Evolutionary conservation across 2,329 filamentous ascomycete genomes (phyloP), one percentile per base, ranked within the genome.

Genomic region (Hypoxylon sp.): DNA sequence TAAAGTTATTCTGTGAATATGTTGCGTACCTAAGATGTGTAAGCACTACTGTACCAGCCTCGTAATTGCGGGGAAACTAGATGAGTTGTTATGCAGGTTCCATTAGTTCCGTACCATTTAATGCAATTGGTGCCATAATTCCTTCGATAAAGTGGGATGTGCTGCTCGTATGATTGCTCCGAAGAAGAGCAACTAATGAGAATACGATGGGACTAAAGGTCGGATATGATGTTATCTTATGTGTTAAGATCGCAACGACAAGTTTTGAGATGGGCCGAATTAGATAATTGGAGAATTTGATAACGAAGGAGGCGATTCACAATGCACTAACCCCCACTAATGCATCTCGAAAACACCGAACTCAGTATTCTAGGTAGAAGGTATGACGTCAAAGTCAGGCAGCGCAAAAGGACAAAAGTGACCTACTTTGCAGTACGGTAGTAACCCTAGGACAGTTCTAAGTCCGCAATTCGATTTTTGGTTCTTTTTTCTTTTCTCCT

Each of bases 31-130:
- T 22, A 2, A 29, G 17, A 22, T 24, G 13, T 47, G 44, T 55
- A 62, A 66, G 65, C 61, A 58, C 61, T 58, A 66, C 44, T 54
- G 54, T 33, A 59, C 6, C n/a, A 48, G 63, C 42, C 60, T 71
- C 68, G 65, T 69, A 68, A 63, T 68, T 71, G 62, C 55, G 68
- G 68, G 54, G 68, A 66, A 58, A 39, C 59, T 63, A 55, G 61
- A 59, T 67, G 61, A 61, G 65, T 62, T 59, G 64, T 70, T 48
- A 71, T 63, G 58, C 57, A 59, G 44, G 65, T 54, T 19, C 37
- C 44, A 42, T 17, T 51, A 33, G 39, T 22, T 44, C 39, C 69
- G 33, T 66, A 71, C 66, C 62, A 59, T 69, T 69, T 33, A 69
- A 59, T 47, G 69, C 42, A 14, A 44, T 59, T 22, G 69, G 62